A percentile compares a stretch with the other conserved stretches of the same genome.
Conservation (phyloP, 306 rosid genomes). For the Lathyrus sativus region DNA sequence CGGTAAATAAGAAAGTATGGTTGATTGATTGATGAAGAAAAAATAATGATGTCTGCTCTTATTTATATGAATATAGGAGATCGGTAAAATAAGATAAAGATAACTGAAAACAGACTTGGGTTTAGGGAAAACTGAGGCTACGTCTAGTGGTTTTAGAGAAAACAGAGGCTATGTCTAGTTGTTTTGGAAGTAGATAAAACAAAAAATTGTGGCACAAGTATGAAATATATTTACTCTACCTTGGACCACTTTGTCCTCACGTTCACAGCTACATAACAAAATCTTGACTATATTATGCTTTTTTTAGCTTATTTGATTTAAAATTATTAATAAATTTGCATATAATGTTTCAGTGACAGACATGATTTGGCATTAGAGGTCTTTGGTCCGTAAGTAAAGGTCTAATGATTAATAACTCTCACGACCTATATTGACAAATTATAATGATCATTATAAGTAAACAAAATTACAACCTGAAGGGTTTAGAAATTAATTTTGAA, state of each 20-base stretch:
- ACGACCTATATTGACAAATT: too few species aligned
- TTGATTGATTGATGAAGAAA: conserved; percentile 4
- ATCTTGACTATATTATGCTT: too few species aligned
- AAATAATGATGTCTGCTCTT: background rate
- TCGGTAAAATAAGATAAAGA: background rate
- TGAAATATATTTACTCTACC: background rate
- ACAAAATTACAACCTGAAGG: too few species aligned
- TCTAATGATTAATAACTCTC: too few species aligned
- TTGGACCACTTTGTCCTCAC: background rate
- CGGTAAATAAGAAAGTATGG: background rate
- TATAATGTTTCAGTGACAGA: too few species aligned
- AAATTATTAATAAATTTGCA: too few species aligned
- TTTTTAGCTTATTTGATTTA: too few species aligned
- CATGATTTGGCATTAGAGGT: too few species aligned
- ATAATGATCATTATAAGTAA: too few species aligned
- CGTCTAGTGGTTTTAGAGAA: background rate
- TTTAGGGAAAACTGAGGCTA: background rate
- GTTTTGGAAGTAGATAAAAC: background rate
- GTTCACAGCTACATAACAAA: too few species aligned
- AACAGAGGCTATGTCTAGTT: background rate
- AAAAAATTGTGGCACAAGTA: background rate
- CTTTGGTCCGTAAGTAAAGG: too few species aligned
- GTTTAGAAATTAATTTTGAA: too few species aligned
- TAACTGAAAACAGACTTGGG: background rate
- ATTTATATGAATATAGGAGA: background rate